Evolutionary conservation across 306 rosid species (phyloP).

Genomic region (Citrullus amarus): DNA sequence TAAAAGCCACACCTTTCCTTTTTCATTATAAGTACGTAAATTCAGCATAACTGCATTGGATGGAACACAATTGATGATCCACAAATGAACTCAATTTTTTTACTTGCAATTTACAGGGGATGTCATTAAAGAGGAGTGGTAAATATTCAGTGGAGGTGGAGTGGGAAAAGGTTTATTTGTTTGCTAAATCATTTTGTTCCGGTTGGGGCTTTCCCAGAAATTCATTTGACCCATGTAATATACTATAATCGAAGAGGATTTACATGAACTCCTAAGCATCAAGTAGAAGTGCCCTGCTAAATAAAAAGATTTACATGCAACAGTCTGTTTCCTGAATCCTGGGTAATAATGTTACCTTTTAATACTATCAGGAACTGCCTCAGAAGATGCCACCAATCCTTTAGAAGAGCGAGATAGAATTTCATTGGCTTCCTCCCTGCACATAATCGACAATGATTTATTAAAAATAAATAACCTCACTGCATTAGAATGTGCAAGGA

Average conservation of each 20-base stretch:
- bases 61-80: no score
- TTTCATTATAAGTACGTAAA: neutral
- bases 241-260: neutral
- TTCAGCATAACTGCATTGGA: no score
- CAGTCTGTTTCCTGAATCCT: neutral
- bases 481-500: neutral
- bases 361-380: constrained; percentile 29
- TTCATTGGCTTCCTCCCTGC: constrained; percentile 68
- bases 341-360: constrained; percentile 37
- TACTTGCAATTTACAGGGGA: neutral
- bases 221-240: neutral
- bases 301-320: neutral
- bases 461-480: neutral
- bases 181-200: neutral
- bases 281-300: neutral
- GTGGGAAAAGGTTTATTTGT: neutral
- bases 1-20: neutral
- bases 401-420: constrained; percentile 22
- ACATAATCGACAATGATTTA: constrained; percentile 4
- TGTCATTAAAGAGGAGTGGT: neutral
- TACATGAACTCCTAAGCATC: neutral
- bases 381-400: constrained; percentile 18
- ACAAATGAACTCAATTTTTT: no score
- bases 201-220: neutral
- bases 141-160: neutral